A percentile compares a stretch with the other conserved stretches of the same genome.
Conservation (phyloP, 179 eudicot species). For the Carnegiea gigantea region DNA sequence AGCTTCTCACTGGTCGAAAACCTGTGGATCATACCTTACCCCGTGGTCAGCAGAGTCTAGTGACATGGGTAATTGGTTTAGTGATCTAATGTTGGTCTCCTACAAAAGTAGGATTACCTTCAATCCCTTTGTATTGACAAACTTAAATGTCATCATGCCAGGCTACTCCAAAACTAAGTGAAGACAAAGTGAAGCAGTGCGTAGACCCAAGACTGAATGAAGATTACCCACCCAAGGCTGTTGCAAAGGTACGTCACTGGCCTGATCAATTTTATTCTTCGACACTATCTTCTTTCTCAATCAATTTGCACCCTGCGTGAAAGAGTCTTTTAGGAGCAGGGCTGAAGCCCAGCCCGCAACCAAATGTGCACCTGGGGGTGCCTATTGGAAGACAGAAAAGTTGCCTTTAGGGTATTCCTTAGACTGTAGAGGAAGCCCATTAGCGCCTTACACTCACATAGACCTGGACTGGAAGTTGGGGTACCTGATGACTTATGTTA, state of each 20-base stretch:
- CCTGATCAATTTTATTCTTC: background rate
- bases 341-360: no score
- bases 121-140: background rate
- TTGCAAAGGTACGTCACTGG: slow-evolving; percentile 32
- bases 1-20: slow-evolving; percentile 41
- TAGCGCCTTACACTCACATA: background rate
- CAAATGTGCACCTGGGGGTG: no score
- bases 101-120: background rate
- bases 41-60: slow-evolving; percentile 41
- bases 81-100: background rate
- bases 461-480: background rate
- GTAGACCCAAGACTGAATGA: slow-evolving; percentile 34
- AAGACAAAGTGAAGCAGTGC: slow-evolving; percentile 42
- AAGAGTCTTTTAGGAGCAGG: no score
- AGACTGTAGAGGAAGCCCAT: background rate
- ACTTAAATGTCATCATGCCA: slow-evolving; percentile 6
- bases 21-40: slow-evolving; percentile 44
- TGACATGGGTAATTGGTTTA: slow-evolving; percentile 31
- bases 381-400: background rate
- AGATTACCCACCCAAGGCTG: slow-evolving; percentile 40
- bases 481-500: background rate
- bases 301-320: background rate
- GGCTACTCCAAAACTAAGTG: slow-evolving; percentile 38
- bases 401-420: background rate
- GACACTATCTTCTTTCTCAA: background rate